A percentile compares a stretch with the other conserved stretches of the same genome.
phyloP scores from a whole-genome alignment of 495 filamentous ascomycete genomes.

The Daldinia vernicosa region DNA sequence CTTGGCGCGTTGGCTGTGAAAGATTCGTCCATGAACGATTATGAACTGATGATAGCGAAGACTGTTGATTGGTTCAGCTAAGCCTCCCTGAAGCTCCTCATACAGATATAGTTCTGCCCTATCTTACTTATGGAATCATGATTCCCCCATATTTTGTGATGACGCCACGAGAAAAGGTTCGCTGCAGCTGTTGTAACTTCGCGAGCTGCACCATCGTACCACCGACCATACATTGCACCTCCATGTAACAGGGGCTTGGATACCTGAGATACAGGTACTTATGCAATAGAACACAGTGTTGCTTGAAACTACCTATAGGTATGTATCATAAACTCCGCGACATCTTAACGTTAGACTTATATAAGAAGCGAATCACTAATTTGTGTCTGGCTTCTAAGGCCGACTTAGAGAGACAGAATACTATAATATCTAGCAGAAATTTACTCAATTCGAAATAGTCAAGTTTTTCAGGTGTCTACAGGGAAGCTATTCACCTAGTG shows the following conservation, averaged over 20 bases:
- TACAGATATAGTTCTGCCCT: neutral
- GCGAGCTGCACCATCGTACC: neutral
- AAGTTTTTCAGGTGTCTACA: neutral
- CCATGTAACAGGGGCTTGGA: neutral
- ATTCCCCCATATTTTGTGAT: neutral
- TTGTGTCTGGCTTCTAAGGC: neutral
- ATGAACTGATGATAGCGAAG: constrained; percentile 2
- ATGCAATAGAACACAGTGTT: neutral
- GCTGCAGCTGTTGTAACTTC: neutral
- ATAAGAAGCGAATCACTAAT: neutral
- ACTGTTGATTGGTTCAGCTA: constrained; percentile 16
- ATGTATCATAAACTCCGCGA: neutral
- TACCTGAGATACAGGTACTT: neutral
- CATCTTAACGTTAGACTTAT: neutral
- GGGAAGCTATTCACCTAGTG: neutral
- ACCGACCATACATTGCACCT: neutral
- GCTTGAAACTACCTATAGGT: constrained; percentile 4
- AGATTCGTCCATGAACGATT: constrained; percentile 21
- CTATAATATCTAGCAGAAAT: neutral
- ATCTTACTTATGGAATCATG: constrained; percentile 6
- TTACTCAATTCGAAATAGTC: neutral
- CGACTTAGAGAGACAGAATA: constrained; percentile 9
- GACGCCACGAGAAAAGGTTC: neutral
- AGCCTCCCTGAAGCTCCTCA: neutral
- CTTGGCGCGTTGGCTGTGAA: constrained; percentile 15